These are phyloP conservation scores for Melocanna baccifera DNA, from an alignment of 176 grass and related monocot species.

Conservation along the genomic window DNA sequence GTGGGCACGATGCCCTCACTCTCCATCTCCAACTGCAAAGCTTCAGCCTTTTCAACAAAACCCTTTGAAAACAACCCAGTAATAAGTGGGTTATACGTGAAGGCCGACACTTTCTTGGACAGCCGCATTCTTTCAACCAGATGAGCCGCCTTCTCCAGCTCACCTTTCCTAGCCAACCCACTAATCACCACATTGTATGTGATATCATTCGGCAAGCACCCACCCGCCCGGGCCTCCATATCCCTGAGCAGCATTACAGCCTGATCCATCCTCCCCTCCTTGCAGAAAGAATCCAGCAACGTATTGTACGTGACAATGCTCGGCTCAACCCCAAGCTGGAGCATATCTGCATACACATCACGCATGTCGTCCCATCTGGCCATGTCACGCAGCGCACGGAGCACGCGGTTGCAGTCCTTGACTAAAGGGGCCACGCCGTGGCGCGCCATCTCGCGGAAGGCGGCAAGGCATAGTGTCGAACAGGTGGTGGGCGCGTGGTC, in stretches of 20 bases:
- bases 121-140: constrained; percentile 52
- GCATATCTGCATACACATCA: constrained; percentile 45
- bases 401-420: constrained; percentile 50
- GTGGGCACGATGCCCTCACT: constrained; percentile 34
- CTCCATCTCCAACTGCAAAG: constrained; percentile 50
- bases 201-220: no score
- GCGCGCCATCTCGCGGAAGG: no score
- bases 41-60: constrained; percentile 34
- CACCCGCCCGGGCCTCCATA: no score
- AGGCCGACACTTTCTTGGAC: constrained; percentile 40
- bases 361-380: constrained; percentile 49
- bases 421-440: no score
- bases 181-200: constrained; percentile 61
- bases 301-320: constrained; percentile 61
- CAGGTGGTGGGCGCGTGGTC: background rate
- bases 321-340: constrained; percentile 31
- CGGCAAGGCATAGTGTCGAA: constrained; percentile 45
- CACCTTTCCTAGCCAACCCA: constrained; percentile 45
- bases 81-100: constrained; percentile 65
- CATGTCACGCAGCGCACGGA: no score
- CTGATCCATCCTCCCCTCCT: constrained; percentile 43
- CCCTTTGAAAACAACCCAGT: constrained; percentile 42
- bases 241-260: no score
- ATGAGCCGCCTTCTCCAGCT: constrained; percentile 43
- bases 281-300: constrained; percentile 65